Base-by-base conservation (phyloP, 306 rosid genomes). In the Fragaria vesca region DNA sequence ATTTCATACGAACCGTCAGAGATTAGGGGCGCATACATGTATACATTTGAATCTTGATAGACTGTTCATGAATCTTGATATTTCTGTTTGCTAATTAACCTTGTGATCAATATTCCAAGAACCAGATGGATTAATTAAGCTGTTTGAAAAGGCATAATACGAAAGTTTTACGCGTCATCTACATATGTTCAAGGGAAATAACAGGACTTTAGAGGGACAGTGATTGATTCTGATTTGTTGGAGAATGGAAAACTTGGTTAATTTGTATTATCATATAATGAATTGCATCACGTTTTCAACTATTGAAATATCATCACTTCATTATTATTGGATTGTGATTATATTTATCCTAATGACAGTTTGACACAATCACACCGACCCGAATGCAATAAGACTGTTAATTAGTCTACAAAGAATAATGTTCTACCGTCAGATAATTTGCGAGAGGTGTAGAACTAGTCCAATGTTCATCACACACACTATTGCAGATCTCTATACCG, bases 211-310 rank as follows among this genome's bases (percentile, higher is more conserved):
- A 52, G 58, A 52, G 58, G 21, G 62, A 71, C 5, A 51, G 75
- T 51, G 75, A 50, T 32, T 50, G 63, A 71, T 50, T 48, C 15
- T 28, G 52, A 69, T 32, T 12, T 16, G 21, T 65, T 12, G 47
- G n/a, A 32, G 46, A 71, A 17, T 48, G 5, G 50, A 12, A 66
- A 34, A 8, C 42, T 32, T 32, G 18, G 6, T 21, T 24, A 24
- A 24, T 24, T 28, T 28, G 2, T 0, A 43, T 5, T 24, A 61
- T 65, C 21, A 13, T 47, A 28, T 21, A 6, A 46, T 17, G 24
- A 70, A 70, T 47, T 71, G 15, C 43, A 71, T 16, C 75, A 71
- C 45, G 62, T 71, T 26, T 15, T 32, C 20, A 45, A 69, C 40
- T 32, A 8, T 42, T 21, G 55, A 21, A 43, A 42, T 13, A 6